phyloP scores from a whole-genome alignment of 805 yeast species.

The Candida broadrunensis region DNA sequence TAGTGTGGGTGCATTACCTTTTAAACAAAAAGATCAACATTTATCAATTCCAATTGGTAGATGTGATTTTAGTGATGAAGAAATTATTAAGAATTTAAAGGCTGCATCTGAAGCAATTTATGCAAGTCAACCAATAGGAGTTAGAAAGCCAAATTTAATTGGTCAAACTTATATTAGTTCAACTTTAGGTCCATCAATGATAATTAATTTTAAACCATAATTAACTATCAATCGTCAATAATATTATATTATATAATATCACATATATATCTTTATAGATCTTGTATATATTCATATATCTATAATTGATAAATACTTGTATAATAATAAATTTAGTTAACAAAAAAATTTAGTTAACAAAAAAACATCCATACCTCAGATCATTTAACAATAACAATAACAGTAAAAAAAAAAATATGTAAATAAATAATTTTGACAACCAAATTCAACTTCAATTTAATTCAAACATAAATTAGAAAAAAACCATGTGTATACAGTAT shows the following conservation, averaged over 20 bases:
- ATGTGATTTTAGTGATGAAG: conserved; percentile 72
- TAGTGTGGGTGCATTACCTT: conserved; percentile 67
- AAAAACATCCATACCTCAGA: no score
- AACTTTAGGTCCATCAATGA: conserved; percentile 78
- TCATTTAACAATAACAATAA: no score
- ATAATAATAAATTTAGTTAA: no score
- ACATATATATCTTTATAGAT: no score
- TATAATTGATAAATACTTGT: neutral
- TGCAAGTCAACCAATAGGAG: conserved; percentile 51
- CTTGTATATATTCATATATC: neutral
- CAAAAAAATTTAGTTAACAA: no score
- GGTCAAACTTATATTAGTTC: conserved; percentile 69
- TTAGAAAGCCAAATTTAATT: conserved; percentile 64
- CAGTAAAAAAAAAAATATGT: no score
- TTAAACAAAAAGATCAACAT: conserved; percentile 66
- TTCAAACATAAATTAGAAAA: no score
- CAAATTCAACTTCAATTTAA: no score
- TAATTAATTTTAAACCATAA: conserved; percentile 41
- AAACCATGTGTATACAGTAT: no score
- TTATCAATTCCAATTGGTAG: conserved; percentile 72
- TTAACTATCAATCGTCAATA: no score
- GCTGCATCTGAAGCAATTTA: conserved; percentile 64
- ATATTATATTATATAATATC: no score
- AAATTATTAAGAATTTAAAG: conserved; percentile 66
- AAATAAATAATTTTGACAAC: no score